These are phyloP conservation scores for Ogataea nonfermentans DNA, from an alignment of 805 yeast genomes.

Conservation along the genomic window DNA sequence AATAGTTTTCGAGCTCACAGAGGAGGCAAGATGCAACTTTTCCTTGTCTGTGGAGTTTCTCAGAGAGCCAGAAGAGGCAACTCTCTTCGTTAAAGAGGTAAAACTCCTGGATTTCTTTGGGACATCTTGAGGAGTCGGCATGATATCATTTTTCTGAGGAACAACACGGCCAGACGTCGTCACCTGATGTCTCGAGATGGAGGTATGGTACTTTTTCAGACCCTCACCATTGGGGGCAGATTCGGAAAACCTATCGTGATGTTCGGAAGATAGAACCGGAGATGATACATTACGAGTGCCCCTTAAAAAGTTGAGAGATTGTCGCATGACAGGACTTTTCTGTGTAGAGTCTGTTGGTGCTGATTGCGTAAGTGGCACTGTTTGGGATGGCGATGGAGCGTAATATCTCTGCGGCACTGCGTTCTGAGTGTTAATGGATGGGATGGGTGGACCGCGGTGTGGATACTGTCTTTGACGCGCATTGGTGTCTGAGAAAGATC, in stretches of 20 bases:
- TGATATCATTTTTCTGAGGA: conserved; percentile 45
- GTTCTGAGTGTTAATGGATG: conserved; percentile 22
- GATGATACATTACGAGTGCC: conserved; percentile 29
- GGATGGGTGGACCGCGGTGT: conserved; percentile 6
- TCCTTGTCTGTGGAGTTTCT: conserved; percentile 33
- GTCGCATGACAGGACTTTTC: conserved; percentile 38
- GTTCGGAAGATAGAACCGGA: conserved; percentile 23
- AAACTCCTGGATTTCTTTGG: conserved; percentile 48
- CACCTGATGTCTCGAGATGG: conserved; percentile 34
- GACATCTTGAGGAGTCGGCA: conserved; percentile 17
- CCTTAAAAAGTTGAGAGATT: conserved; percentile 37
- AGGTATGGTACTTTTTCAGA: conserved; percentile 36
- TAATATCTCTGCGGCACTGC: conserved; percentile 27
- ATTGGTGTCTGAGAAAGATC: conserved; percentile 6
- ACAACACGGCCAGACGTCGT: conserved; percentile 44
- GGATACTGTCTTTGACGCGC: conserved; percentile 7
- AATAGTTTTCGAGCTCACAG: conserved; percentile 43
- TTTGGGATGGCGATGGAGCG: conserved; percentile 6
- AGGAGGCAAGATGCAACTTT: conserved; percentile 27
- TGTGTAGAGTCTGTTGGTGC: conserved; percentile 8
- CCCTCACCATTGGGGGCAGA: conserved; percentile 14
- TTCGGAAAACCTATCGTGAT: conserved; percentile 7
- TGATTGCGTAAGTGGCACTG: conserved; percentile 8
- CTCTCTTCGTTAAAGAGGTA: conserved; percentile 41
- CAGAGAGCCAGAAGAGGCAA: conserved; percentile 34